These are phyloP conservation scores for Sonneratia caseolaris DNA, from an alignment of 345 rosid genomes.

Conservation along the genomic window DNA sequence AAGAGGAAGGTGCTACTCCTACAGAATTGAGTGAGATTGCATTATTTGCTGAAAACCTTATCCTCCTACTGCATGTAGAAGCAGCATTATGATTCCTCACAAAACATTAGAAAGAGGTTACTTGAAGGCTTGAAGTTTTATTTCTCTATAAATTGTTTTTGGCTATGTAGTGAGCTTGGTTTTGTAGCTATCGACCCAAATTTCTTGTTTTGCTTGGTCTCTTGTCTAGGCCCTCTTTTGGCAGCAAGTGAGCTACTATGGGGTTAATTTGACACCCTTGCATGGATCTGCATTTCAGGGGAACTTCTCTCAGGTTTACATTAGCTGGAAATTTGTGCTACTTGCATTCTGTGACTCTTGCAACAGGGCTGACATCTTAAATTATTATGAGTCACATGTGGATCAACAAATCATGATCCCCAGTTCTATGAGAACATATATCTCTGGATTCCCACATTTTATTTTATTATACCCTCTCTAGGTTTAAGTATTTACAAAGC, in stretches of 20 bases:
- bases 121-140: background rate
- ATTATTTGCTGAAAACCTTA: background rate
- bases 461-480: background rate
- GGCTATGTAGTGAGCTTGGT: background rate
- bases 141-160: background rate
- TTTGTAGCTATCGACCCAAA: background rate
- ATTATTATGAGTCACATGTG: background rate
- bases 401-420: background rate
- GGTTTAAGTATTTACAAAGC: background rate
- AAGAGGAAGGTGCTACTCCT: background rate
- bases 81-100: background rate
- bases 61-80: background rate
- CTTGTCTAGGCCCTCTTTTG: conserved; percentile 77
- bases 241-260: conserved; percentile 92
- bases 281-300: conserved; percentile 82
- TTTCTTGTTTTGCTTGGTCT: background rate
- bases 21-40: background rate
- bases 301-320: conserved; percentile 82
- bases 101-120: background rate
- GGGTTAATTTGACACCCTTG: conserved; percentile 81
- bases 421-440: background rate
- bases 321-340: background rate
- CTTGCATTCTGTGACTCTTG: background rate
- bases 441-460: background rate
- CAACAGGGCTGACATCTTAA: background rate